Evolutionary conservation across 2,329 filamentous ascomycete species (phyloP), one percentile per base, ranked within the genome.

Genomic region (Apiospora pterosperma): DNA sequence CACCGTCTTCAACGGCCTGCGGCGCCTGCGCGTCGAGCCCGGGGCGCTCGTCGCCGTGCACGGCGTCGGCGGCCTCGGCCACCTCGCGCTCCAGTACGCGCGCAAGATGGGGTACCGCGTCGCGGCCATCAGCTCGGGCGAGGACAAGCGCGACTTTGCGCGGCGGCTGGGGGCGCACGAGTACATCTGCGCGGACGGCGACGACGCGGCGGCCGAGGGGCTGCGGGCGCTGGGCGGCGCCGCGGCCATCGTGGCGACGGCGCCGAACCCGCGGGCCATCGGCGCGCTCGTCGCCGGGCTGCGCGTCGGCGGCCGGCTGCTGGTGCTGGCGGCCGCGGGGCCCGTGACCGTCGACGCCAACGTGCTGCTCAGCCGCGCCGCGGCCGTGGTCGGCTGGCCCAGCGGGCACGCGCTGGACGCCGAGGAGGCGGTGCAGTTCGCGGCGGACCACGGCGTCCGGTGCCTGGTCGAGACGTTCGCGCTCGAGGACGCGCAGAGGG

Each of bases 41-140:
- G 85, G 85, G 11, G 79, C 76, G n/a, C 67, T 83, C 0, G 82
- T 88, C 0, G 86, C 85, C 25, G 73, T 88, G 25, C 88, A 94
- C 67, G 92, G 91, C 16, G 81, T 95, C 3, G 88, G 93, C 61
- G 92, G 92, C 1, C 82, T 94, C 0, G 92, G 92, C 2, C 92
- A 95, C 75, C 76, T 95, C 36, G 92, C 90, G 0, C 88, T 94
- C 36, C 91, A 93, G 74, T 94, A 90, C 74, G 90, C 90, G 5
- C 81, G 81, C 61, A 88, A 88, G 76, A 92, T 93, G 90, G 92
- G 92, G 5, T 93, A 90, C 76, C 84, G 86, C 65, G 87, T 92
- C 5, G 87, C 87, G 1, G 92, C 90, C 0, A 82, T 94, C 61
- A 90, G 87, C 11, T 85, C 86, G 0, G 87, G 88, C 10, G 84